Evolutionary conservation across 768 basidiomycete species (phyloP), one percentile per base, ranked within the genome.

Genomic region (Phlebiopsis gigantea): DNA sequence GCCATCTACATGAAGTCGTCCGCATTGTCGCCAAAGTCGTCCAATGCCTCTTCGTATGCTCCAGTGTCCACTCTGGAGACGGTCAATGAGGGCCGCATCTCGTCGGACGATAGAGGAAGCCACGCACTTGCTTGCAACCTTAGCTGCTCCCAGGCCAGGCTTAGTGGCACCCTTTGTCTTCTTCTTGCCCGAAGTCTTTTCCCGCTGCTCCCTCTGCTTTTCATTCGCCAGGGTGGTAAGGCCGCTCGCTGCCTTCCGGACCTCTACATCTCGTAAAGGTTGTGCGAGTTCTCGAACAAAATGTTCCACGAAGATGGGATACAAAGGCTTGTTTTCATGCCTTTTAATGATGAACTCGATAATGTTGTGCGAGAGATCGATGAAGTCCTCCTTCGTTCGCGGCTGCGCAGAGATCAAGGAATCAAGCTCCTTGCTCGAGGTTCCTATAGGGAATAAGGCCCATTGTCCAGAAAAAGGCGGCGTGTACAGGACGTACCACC

Each of bases 211-310:
- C 72, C 84, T 90, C 74, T 95, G 91, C 75, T 98, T 99, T 75
- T 95, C 93, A 66, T 96, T 98, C 49, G 93, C 89, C 5, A 98
- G 77, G 2, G 90, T 87, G 15, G 90, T 92, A 54, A 99, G 74
- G 3, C 77, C 84, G 49, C 84, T 88, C 0, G 93, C 90, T 0
- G 83, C 90, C 68, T 98, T 98, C 59, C 94, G 82, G 25, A 93
- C 86, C 63, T 99, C 96, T 51, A 93, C 84, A 59, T 98, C 93
- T 65, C 86, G 89, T 54, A 98, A 78, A 5, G 92, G 83, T 57
- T 76, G 72, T 0, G 88, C 85, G 15, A 97, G 73, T 50, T 85
- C 85, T 46, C 87, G 84, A 17, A 83, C 84, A 61, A 94, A 85
- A 61, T 90, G 81, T 65, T 98, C 94, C 56, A 93, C 79, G 63